Conservation (phyloP, 2,329 filamentous ascomycete genomes). For the Sphaerostilbella broomeana region DNA sequence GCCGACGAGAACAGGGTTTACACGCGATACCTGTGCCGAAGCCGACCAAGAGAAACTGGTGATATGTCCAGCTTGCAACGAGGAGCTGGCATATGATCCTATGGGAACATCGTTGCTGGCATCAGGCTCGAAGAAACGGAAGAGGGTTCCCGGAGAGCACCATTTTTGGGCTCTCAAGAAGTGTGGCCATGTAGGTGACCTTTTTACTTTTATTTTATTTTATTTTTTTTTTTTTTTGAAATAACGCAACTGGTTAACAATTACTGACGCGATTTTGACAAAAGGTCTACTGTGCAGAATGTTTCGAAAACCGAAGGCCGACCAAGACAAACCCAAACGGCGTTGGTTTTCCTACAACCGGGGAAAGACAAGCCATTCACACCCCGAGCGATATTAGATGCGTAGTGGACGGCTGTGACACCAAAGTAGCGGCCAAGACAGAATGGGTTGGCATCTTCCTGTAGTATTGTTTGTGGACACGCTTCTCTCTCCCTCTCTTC, state of each 20-base stretch:
- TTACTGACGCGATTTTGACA: conserved; percentile 3
- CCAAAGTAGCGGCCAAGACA: conserved; percentile 46
- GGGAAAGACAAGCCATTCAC: conserved; percentile 21
- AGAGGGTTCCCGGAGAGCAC: conserved; percentile 55
- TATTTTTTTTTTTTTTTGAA: background rate
- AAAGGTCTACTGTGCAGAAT: conserved; percentile 57
- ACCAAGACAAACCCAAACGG: conserved; percentile 27
- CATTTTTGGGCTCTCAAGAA: conserved; percentile 88
- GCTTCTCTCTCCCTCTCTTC: background rate
- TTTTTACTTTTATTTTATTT: background rate
- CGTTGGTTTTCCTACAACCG: conserved; percentile 33
- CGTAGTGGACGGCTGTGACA: conserved; percentile 50
- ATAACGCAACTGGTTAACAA: background rate
- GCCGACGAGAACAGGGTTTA: conserved; percentile 70
- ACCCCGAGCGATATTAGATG: conserved; percentile 38
- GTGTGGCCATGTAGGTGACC: conserved; percentile 74
- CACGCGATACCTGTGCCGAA: conserved; percentile 52
- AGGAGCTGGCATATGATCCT: conserved; percentile 73
- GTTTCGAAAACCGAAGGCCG: conserved; percentile 50
- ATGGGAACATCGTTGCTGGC: conserved; percentile 25
- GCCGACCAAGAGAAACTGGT: conserved; percentile 58
- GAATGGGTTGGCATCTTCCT: conserved; percentile 58
- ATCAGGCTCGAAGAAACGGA: conserved; percentile 32
- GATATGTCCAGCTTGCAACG: conserved; percentile 79
- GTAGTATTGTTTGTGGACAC: conserved; percentile 25